Evolutionary conservation across 306 rosid genomes (phyloP).

Genomic region (Pterocarpus macrocarpus): DNA sequence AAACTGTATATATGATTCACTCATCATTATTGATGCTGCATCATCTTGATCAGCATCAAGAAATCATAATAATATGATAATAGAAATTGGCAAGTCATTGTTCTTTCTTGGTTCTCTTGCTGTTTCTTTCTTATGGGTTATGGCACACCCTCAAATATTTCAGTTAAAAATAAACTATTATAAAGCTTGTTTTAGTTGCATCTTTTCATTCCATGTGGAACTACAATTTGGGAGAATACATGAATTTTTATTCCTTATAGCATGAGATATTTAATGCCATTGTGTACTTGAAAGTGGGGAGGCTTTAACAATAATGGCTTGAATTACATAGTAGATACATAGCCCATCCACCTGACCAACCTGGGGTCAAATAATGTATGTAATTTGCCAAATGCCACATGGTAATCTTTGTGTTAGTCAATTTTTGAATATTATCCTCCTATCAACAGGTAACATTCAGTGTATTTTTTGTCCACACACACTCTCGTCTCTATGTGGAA

Average conservation of each 20-base stretch:
- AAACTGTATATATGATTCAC: constrained; percentile 35
- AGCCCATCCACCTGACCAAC: background rate
- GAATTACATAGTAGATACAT: background rate
- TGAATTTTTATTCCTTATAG: background rate
- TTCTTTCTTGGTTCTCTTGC: background rate
- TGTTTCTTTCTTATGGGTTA: background rate
- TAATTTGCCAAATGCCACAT: constrained; percentile 4
- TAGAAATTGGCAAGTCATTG: constrained; percentile 34
- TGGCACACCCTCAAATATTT: background rate
- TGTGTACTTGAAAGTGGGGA: background rate
- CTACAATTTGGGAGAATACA: background rate
- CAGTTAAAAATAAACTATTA: background rate
- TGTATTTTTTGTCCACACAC: background rate
- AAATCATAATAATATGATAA: constrained; percentile 25
- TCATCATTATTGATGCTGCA: constrained; percentile 15
- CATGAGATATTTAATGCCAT: background rate
- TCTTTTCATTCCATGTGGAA: background rate
- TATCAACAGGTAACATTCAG: constrained; percentile 20
- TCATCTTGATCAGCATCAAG: constrained; percentile 28
- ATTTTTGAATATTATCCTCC: constrained; percentile 20
- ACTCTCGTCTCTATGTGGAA: too few species aligned
- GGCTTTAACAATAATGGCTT: background rate
- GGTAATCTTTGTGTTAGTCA: background rate
- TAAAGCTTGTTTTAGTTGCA: background rate
- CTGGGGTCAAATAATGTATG: constrained; percentile 10